Base-by-base conservation (phyloP, 108 stramenopile species). In the Pseudonitzschia delicatissima region DNA sequence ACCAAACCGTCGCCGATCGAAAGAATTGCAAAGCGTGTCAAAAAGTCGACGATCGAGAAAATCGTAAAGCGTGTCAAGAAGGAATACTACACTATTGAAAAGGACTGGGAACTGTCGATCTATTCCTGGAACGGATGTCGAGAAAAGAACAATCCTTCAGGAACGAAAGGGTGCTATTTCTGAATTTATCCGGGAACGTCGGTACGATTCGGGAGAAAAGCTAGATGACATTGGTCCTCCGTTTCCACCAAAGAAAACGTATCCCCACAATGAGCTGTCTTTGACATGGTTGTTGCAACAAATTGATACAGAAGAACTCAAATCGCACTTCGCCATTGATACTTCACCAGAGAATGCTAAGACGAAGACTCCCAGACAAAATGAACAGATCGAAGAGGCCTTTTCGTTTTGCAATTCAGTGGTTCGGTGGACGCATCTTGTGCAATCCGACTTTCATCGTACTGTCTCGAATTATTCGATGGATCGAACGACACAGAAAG, bases 241-340 rank as follows among this genome's bases (percentile, higher is more conserved):
- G 7, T 1, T 71, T 20, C 66, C 55, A 20, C 45, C 62, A 4
- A 45, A 58, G 31, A 32, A 26, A 1, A 62, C 62, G 21, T 55
- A 55, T 45, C 26, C 37, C 11, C 80, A 82, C 20, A 29, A 73
- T 6, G 90, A 91, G 18, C 45, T 87, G n/a, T 66, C 78, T 0
- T 61, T 91, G 28, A 87, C 79, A 7, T 87, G 90, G 90, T 49
- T 91, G 45, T 51, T 91, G 20, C 34, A 72, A 47, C 81, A 83
- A 48, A 83, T 90, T 32, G 65, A 70, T 33, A 52, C 48, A 12
- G 59, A 73, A 20, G 25, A 44, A 9, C 42, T 45, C 37, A 60
- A 62, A 26, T 37, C 81, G 42, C 64, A 72, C n/a, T 77, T 91
- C 42, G 39, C 72, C 42, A 78, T 80, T 50, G 83, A 87, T 66